These are phyloP conservation scores for Tylopilus vinaceipallidus DNA, from an alignment of 768 basidiomycete species.

Conservation along the genomic window DNA sequence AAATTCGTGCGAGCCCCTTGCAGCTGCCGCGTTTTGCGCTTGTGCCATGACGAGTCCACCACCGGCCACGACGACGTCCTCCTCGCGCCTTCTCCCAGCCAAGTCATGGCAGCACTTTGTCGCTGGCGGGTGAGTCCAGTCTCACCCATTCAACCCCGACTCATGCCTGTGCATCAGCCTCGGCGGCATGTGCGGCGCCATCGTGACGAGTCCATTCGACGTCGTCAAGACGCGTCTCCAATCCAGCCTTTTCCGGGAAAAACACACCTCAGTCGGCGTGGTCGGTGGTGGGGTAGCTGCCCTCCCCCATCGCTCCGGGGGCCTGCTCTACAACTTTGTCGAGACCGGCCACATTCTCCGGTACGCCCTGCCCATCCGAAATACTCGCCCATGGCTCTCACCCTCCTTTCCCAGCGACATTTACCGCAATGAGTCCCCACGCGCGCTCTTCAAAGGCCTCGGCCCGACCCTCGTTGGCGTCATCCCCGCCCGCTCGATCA, in stretches of 20 bases:
- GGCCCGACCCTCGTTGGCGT: constrained; percentile 94
- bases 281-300: constrained; percentile 33
- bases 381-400: not conserved
- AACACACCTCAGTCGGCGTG: constrained; percentile 33
- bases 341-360: constrained; percentile 90
- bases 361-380: too few relatives aligned
- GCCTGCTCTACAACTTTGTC: constrained; percentile 87
- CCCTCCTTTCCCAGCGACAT: constrained; percentile 60
- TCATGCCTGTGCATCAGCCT: constrained; percentile 48
- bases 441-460: constrained; percentile 91
- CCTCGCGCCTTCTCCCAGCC: constrained; percentile 49
- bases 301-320: constrained; percentile 37
- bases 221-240: constrained; percentile 98
- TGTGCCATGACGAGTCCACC: constrained; percentile 15
- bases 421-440: constrained; percentile 81
- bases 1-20: not conserved
- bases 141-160: not conserved
- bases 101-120: constrained; percentile 85
- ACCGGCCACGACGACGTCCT: constrained; percentile 22
- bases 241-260: constrained; percentile 74
- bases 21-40: too few relatives aligned
- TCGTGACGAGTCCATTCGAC: constrained; percentile 96
- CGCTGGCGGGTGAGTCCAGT: constrained; percentile 75
- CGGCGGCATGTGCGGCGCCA: constrained; percentile 96
- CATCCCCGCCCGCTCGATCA: constrained; percentile 93